Conservation (phyloP, 345 rosid genomes). For the Euclidium syriacum region DNA sequence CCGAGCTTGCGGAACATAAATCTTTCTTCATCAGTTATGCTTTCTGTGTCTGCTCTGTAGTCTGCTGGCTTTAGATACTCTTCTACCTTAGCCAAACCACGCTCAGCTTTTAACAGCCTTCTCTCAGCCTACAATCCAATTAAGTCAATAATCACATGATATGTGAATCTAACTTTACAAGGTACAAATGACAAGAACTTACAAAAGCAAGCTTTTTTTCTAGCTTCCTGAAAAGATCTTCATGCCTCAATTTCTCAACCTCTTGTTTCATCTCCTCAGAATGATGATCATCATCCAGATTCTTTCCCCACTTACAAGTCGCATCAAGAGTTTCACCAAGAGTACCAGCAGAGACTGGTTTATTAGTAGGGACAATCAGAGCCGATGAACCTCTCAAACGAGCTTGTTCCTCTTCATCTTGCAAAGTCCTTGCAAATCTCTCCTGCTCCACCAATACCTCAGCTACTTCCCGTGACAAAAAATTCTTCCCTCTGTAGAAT, state of each 20-base stretch:
- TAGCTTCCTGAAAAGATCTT: conserved; percentile 59
- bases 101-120: conserved; percentile 67
- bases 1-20: conserved; percentile 97
- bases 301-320: conserved; percentile 71
- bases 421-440: conserved; percentile 57
- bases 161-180: neutral
- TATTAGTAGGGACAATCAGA: conserved; percentile 36
- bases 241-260: conserved; percentile 69
- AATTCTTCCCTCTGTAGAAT: conserved; percentile 88
- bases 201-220: conserved; percentile 69
- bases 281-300: conserved; percentile 50
- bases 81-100: conserved; percentile 70
- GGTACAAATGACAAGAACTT: conserved; percentile 36
- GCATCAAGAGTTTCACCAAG: conserved; percentile 89
- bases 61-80: conserved; percentile 58
- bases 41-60: conserved; percentile 60
- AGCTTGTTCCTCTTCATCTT: conserved; percentile 90
- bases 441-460: conserved; percentile 72
- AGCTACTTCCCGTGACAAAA: conserved; percentile 70
- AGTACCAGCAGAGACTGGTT: conserved; percentile 65
- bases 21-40: conserved; percentile 92
- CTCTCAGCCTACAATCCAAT: conserved; percentile 49
- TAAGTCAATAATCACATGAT: neutral
- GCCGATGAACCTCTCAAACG: conserved; percentile 71
- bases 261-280: conserved; percentile 57